Conservation (phyloP, 768 basidiomycete species). For the Mycena belliarum region DNA sequence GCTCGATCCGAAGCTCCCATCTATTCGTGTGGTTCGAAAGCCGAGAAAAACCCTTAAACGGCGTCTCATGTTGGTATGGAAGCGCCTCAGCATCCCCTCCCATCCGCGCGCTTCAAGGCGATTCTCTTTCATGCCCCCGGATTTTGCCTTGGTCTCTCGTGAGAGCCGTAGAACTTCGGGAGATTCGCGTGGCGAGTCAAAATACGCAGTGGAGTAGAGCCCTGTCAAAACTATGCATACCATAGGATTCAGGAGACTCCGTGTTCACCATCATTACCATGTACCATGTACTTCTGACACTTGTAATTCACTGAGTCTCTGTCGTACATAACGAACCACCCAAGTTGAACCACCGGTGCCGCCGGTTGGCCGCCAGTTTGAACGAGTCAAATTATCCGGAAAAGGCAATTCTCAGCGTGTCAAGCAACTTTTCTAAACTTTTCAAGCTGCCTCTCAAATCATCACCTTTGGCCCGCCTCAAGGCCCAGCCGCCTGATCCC, state of each 20-base stretch:
- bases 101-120: constrained; percentile 27
- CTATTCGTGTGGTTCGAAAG: constrained; percentile 3
- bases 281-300: not conserved
- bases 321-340: too few species aligned
- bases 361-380: not conserved
- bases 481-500: constrained; percentile 8
- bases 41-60: constrained; percentile 24
- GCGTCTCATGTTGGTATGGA: constrained; percentile 33
- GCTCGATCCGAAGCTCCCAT: constrained; percentile 3
- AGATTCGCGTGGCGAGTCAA: constrained; percentile 11
- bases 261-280: not conserved
- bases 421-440: too few species aligned
- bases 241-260: not conserved
- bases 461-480: constrained; percentile 17
- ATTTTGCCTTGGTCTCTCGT: constrained; percentile 29
- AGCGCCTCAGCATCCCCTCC: constrained; percentile 27
- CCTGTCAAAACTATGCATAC: not conserved
- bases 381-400: not conserved
- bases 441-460: constrained; percentile 16
- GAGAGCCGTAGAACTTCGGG: constrained; percentile 1
- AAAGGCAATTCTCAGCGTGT: not conserved
- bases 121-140: constrained; percentile 37
- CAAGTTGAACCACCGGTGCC: too few species aligned
- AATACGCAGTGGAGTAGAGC: not conserved
- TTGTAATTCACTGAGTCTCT: not conserved